phyloP scores from a whole-genome alignment of 139 green algal species.

The Pseudopediastrum boryanum region DNA sequence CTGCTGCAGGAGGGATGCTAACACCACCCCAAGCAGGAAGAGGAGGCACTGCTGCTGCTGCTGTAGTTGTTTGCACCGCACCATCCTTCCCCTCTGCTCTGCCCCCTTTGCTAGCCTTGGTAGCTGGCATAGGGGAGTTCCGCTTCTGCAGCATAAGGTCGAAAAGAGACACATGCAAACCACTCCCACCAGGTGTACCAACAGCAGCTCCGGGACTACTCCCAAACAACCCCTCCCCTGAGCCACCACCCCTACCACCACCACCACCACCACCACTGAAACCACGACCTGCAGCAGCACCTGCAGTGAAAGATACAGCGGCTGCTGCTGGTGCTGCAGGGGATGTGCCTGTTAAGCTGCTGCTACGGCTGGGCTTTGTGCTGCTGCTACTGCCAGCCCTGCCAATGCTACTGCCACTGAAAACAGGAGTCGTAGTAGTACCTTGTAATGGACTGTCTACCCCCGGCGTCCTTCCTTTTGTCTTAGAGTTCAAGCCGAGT shows the following conservation, averaged over 20 bases:
- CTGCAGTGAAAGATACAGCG: neutral
- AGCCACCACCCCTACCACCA: no score
- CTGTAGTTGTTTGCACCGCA: neutral
- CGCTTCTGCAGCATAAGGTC: conserved; percentile 26
- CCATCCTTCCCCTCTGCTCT: neutral
- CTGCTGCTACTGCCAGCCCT: neutral
- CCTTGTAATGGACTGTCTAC: no score
- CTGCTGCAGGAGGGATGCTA: conserved; percentile 11
- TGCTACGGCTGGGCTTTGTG: neutral
- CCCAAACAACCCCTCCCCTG: no score
- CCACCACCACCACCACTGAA: neutral
- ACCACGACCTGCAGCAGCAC: neutral
- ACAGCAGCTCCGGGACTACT: neutral
- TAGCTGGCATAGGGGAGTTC: conserved; percentile 4
- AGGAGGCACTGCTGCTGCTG: conserved; percentile 7
- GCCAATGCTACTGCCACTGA: neutral
- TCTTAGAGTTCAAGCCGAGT: neutral
- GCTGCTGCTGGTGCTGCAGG: neutral
- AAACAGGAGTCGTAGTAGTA: neutral
- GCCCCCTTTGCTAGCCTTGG: no score
- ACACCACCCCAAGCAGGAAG: conserved; percentile 20
- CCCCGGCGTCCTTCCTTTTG: no score
- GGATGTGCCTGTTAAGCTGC: neutral
- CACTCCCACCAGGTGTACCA: neutral
- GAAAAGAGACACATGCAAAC: conserved; percentile 18